These are phyloP conservation scores for Corymbia maculata DNA, from an alignment of 345 rosid genomes.

Conservation along the genomic window DNA sequence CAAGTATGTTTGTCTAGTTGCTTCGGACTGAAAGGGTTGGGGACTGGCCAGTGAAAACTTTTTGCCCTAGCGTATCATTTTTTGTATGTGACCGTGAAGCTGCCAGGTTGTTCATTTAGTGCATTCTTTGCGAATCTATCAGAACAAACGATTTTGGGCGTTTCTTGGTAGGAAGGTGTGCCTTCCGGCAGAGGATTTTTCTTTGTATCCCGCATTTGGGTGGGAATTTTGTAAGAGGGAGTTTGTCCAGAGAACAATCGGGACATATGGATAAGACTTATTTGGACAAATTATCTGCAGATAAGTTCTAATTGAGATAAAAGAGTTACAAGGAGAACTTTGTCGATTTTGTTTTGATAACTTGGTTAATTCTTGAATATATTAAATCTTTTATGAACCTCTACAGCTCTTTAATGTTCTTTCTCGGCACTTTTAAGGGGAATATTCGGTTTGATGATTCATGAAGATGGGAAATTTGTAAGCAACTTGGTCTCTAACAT, in stretches of 20 bases:
- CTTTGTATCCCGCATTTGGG: neutral
- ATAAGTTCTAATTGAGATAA: neutral
- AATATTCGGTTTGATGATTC: neutral
- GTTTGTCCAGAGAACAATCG: neutral
- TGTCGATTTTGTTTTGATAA: neutral
- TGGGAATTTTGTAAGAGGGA: neutral
- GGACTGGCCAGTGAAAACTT: neutral
- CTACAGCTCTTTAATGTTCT: neutral
- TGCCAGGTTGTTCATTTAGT: neutral
- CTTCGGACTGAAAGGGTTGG: slow-evolving; percentile 18
- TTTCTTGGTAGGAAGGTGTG: neutral
- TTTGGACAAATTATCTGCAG: neutral
- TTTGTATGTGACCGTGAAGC: neutral
- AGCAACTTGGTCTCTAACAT: neutral
- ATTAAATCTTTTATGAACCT: neutral
- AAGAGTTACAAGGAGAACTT: neutral
- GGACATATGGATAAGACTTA: neutral
- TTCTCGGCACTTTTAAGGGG: neutral
- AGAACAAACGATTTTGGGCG: neutral
- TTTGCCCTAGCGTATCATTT: neutral
- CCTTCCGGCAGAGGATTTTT: neutral
- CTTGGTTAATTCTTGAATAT: neutral
- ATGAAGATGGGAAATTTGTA: neutral
- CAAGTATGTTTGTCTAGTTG: slow-evolving; percentile 49
- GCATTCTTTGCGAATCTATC: neutral